Evolutionary conservation across 208 protist species (phyloP).

Genomic region (Trypanosoma boissoni): DNA sequence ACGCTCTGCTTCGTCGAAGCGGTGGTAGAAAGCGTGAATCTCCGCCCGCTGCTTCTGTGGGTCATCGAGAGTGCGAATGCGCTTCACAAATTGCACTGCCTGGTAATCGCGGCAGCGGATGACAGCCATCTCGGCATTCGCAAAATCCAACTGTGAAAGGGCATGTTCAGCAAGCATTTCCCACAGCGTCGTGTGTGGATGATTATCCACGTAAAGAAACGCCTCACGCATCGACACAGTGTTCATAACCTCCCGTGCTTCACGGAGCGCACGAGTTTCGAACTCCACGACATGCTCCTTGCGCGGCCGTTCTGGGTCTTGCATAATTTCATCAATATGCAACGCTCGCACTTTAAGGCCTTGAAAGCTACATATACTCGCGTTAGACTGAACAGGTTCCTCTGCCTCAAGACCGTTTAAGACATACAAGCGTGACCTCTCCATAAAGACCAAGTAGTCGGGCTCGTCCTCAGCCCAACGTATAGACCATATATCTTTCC

Average conservation of each 20-base stretch:
- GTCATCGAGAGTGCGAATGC: slow-evolving; percentile 89
- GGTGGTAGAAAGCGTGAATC: slow-evolving; percentile 93
- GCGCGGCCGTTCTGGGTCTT: slow-evolving; percentile 85
- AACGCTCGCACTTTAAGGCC: slow-evolving; percentile 86
- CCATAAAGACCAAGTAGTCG: slow-evolving; percentile 93
- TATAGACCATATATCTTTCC: slow-evolving; percentile 95
- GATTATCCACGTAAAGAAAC: slow-evolving; percentile 90
- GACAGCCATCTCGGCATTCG: slow-evolving; percentile 91
- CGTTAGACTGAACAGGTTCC: slow-evolving; percentile 85
- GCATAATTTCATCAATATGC: slow-evolving; percentile 94
- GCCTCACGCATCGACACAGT: slow-evolving; percentile 81
- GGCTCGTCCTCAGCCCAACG: slow-evolving; percentile 93
- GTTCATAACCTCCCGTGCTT: slow-evolving; percentile 74
- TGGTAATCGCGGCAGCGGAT: slow-evolving; percentile 95
- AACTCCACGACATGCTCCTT: slow-evolving; percentile 87
- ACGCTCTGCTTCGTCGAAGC: slow-evolving; percentile 95
- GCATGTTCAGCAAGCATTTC: slow-evolving; percentile 92
- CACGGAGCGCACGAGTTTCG: slow-evolving; percentile 88
- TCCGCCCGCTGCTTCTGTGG: slow-evolving; percentile 94
- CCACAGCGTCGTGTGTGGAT: slow-evolving; percentile 91
- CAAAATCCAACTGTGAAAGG: slow-evolving; percentile 84
- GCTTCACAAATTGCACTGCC: slow-evolving; percentile 96
- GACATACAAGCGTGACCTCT: slow-evolving; percentile 94
- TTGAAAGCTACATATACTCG: slow-evolving; percentile 93
- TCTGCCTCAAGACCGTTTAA: slow-evolving; percentile 87